Percentiles rank a stretch among this genome's conserved stretches.
Evolutionary conservation across 148 eudicot species (phyloP).

Genomic region (Chenopodium formosanum): DNA sequence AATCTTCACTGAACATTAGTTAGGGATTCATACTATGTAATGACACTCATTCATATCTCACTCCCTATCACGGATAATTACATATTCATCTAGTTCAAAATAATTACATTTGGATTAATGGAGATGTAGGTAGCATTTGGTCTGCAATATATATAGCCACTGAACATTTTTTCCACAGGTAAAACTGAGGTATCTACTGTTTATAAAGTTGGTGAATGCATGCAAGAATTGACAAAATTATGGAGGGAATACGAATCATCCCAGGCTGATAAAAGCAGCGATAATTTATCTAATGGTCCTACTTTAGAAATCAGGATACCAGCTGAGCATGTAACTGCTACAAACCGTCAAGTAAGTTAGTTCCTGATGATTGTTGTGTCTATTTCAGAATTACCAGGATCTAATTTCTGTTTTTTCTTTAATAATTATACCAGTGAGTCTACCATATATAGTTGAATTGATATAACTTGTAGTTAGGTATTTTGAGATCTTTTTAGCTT

Average conservation of each 20-base stretch:
- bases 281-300: constrained; percentile 61
- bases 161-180: constrained; percentile 44
- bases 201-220: constrained; percentile 86
- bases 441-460: background rate
- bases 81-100: background rate
- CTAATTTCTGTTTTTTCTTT: background rate
- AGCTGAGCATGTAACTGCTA: constrained; percentile 92
- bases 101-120: background rate
- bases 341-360: constrained; percentile 85
- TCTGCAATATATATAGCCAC: constrained; percentile 5
- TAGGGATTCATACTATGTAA: background rate
- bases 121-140: background rate
- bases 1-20: background rate
- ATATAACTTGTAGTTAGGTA: background rate
- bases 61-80: background rate
- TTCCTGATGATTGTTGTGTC: background rate
- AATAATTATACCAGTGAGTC: background rate
- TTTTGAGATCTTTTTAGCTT: background rate
- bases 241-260: constrained; percentile 80
- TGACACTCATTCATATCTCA: background rate
- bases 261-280: constrained; percentile 49
- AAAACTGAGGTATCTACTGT: constrained; percentile 61
- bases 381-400: background rate
- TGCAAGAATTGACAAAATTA: constrained; percentile 79
- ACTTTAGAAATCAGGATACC: constrained; percentile 84